Conservation (phyloP, 345 rosid genomes). For the Triadica sebifera region DNA sequence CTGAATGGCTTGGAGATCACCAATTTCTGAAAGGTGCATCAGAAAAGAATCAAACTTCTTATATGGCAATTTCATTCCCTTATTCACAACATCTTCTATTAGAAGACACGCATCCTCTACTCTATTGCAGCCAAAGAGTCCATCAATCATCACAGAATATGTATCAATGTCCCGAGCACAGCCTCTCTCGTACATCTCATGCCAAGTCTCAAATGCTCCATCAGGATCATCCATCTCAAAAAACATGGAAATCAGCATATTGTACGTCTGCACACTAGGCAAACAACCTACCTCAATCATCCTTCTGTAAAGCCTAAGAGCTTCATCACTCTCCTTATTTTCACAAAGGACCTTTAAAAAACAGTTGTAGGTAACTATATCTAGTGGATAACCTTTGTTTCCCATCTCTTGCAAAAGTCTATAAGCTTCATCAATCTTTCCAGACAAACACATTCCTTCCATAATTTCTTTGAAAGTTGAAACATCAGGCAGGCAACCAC, state of each 20-base stretch:
- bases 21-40: constrained; percentile 69
- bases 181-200: constrained; percentile 66
- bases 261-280: constrained; percentile 88
- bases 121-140: constrained; percentile 66
- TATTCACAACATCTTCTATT: constrained; percentile 63
- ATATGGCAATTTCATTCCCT: constrained; percentile 70
- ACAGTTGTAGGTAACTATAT: constrained; percentile 83
- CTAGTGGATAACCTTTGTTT: constrained; percentile 79
- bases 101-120: constrained; percentile 67
- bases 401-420: constrained; percentile 82
- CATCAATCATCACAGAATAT: constrained; percentile 81
- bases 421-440: constrained; percentile 72
- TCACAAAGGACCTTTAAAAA: constrained; percentile 85
- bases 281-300: constrained; percentile 63
- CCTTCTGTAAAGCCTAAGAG: constrained; percentile 57
- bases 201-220: constrained; percentile 75
- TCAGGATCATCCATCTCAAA: constrained; percentile 65
- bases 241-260: constrained; percentile 79
- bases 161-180: constrained; percentile 66
- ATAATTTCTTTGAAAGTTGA: constrained; percentile 76
- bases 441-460: constrained; percentile 79
- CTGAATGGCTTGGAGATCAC: constrained; percentile 68
- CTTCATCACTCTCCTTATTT: constrained; percentile 60
- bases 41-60: constrained; percentile 65
- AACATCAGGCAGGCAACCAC: constrained; percentile 91